Percentiles rank a stretch among this genome's conserved stretches.
These are phyloP conservation scores for Petunia secreta DNA, from an alignment of 257 asterid genomes.

Conservation along the genomic window DNA sequence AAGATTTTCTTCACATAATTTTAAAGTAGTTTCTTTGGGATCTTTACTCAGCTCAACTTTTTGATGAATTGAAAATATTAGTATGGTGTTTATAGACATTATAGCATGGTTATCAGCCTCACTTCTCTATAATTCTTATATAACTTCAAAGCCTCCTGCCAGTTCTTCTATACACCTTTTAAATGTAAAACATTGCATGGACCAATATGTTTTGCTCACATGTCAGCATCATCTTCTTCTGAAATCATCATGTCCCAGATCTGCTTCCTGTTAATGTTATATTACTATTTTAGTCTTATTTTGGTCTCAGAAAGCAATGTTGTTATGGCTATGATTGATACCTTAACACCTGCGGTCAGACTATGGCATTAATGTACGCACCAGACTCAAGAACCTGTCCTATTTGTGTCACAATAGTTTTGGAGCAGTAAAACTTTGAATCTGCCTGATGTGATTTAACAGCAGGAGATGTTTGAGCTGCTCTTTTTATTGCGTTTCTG, in stretches of 20 bases:
- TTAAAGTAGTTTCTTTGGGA: not conserved
- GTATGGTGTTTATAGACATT: not conserved
- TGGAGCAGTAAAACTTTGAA: not conserved
- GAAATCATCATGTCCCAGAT: not conserved
- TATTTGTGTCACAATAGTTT: not conserved
- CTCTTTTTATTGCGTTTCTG: not conserved
- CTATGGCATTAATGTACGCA: not conserved
- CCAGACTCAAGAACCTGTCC: not conserved
- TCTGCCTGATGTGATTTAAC: not conserved
- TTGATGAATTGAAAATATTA: not conserved
- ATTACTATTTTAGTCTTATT: not conserved
- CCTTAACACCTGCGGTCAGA: not conserved
- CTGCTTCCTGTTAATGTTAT: not conserved
- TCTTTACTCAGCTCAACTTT: not conserved
- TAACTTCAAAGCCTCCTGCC: not conserved
- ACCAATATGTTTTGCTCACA: not conserved
- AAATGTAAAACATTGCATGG: not conserved
- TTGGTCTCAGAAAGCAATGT: not conserved
- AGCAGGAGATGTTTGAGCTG: not conserved
- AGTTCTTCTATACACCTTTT: not conserved
- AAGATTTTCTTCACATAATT: not conserved
- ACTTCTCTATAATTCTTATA: not conserved
- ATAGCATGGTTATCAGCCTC: not conserved
- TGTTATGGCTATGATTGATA: not conserved
- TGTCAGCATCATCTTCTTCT: not conserved